Conservation (phyloP, 1,139 yeast genomes). For the Lodderomyces metapsilosis region DNA sequence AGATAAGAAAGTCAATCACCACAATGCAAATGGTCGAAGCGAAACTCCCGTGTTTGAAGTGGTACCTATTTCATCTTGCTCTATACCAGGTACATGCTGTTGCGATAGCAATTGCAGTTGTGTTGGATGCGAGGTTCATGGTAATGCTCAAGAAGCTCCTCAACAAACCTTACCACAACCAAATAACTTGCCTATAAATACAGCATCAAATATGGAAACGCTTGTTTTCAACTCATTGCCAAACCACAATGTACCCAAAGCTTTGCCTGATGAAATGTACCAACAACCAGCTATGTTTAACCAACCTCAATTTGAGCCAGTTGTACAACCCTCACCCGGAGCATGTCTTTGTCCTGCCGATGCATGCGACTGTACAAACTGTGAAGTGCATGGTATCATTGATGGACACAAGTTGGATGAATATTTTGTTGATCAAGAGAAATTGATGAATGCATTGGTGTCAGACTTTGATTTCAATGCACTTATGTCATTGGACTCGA, state of each 20-base stretch:
- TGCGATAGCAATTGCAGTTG: constrained; percentile 50
- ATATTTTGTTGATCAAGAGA: constrained; percentile 14
- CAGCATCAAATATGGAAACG: constrained; percentile 4
- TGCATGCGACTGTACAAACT: constrained; percentile 50
- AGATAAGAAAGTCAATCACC: not conserved
- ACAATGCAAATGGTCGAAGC: not conserved
- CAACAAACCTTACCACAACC: not conserved
- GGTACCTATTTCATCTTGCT: constrained; percentile 37
- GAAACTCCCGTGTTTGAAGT: constrained; percentile 19
- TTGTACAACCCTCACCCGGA: not conserved
- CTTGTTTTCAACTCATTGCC: constrained; percentile 7
- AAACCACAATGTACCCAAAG: not conserved
- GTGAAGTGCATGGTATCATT: constrained; percentile 55
- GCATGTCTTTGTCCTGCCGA: constrained; percentile 45
- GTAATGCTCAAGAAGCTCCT: constrained; percentile 17
- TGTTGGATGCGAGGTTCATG: constrained; percentile 48
- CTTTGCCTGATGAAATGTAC: not conserved
- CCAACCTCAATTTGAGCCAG: not conserved
- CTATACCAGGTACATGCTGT: constrained; percentile 50
- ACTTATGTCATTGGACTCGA: constrained; percentile 1
- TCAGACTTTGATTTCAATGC: constrained; percentile 9
- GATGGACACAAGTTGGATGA: constrained; percentile 50
- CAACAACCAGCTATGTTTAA: not conserved
- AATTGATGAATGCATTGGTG: constrained; percentile 8
- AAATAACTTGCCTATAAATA: constrained; percentile 2